Evolutionary conservation across 2,329 filamentous ascomycete species (phyloP).

Genomic region (Tolypocladium guangdongense): DNA sequence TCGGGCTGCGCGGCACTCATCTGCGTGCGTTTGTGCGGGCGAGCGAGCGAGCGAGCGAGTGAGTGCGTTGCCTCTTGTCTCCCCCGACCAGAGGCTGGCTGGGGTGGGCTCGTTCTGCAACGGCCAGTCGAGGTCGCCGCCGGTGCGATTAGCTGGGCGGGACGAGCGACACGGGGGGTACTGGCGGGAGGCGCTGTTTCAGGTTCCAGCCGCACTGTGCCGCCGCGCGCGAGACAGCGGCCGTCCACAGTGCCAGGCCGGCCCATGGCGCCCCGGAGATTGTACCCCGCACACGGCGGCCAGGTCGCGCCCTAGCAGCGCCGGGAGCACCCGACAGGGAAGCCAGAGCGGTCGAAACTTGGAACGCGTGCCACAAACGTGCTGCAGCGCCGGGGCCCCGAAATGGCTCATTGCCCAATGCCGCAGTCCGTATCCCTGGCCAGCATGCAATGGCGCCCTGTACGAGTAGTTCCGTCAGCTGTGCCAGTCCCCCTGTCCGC

Average conservation of each 20-base stretch:
- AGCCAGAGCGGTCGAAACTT: not conserved
- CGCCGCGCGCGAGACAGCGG: not conserved
- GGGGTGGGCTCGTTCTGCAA: slow-evolving; percentile 1
- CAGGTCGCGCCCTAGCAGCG: slow-evolving; percentile 1
- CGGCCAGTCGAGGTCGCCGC: not conserved
- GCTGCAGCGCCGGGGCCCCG: not conserved
- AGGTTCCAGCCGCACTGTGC: not conserved
- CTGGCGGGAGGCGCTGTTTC: not conserved
- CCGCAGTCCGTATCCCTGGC: too few relatives aligned
- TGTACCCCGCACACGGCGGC: not conserved
- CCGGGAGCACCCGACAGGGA: slow-evolving; percentile 6
- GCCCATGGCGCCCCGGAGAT: not conserved
- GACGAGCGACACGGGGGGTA: not conserved
- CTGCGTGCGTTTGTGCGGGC: not conserved
- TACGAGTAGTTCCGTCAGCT: too few relatives aligned
- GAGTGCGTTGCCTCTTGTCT: slow-evolving; percentile 1
- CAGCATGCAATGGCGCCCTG: too few relatives aligned
- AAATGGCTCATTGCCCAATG: not conserved
- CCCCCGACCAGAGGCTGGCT: not conserved
- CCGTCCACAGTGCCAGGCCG: not conserved
- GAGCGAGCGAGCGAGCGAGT: not conserved
- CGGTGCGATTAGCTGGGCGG: not conserved
- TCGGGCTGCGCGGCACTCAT: not conserved
- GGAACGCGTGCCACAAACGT: not conserved
- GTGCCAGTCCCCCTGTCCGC: not conserved